Evolutionary conservation across 1,139 yeast species (phyloP).

Genomic region (Hyphopichia fennica): DNA sequence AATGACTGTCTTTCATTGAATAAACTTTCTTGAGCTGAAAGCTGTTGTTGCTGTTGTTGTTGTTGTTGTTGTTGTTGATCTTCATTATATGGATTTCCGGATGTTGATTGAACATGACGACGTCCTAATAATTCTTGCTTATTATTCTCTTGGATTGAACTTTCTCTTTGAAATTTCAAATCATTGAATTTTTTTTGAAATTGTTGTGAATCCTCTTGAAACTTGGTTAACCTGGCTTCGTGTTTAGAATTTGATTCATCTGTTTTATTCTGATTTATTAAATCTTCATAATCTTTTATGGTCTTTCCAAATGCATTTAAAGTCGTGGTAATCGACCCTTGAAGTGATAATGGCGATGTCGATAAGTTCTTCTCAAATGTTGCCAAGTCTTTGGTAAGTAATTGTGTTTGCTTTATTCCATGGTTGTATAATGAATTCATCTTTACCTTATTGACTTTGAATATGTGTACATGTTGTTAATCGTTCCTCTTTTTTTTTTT

Average conservation of each 20-base stretch:
- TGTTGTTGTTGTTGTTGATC: conserved; percentile 7
- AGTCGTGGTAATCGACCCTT: conserved; percentile 83
- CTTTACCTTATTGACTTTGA: background rate
- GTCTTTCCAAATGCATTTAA: conserved; percentile 74
- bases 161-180: conserved; percentile 67
- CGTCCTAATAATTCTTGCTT: conserved; percentile 65
- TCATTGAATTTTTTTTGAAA: conserved; percentile 59
- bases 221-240: conserved; percentile 57
- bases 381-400: conserved; percentile 66
- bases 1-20: conserved; percentile 66
- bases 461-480: background rate
- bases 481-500: background rate
- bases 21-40: conserved; percentile 64
- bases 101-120: conserved; percentile 27
- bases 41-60: conserved; percentile 22
- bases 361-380: conserved; percentile 66
- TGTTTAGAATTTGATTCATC: conserved; percentile 63
- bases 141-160: conserved; percentile 49
- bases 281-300: conserved; percentile 70
- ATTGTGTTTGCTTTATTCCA: conserved; percentile 81
- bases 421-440: conserved; percentile 86
- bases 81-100: conserved; percentile 63
- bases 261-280: conserved; percentile 37
- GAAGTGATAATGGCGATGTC: conserved; percentile 71
- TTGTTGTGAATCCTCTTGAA: conserved; percentile 59